Evolutionary conservation across 768 basidiomycete genomes (phyloP).

Genomic region (Podaxis rugospora): DNA sequence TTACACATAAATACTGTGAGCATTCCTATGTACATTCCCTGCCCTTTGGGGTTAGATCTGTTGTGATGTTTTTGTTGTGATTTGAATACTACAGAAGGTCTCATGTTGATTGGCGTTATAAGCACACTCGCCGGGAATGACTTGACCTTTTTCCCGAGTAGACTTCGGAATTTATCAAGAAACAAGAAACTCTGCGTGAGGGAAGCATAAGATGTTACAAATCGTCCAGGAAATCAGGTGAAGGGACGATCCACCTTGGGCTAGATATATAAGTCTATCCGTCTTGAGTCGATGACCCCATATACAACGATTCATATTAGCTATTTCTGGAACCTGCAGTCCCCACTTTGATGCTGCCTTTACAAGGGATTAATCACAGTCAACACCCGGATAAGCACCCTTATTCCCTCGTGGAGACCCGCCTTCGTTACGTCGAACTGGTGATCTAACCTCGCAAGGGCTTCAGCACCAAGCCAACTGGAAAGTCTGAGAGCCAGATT

Average conservation of each 20-base stretch:
- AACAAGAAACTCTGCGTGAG: not conserved
- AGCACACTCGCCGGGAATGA: not conserved
- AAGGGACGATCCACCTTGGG: not conserved
- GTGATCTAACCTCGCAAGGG: too few relatives aligned
- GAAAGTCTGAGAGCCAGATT: too few relatives aligned
- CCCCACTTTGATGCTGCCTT: slow-evolving; percentile 17
- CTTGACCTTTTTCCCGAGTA: not conserved
- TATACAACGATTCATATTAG: not conserved
- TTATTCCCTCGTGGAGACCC: not conserved
- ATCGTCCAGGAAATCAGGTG: not conserved
- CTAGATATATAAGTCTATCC: not conserved
- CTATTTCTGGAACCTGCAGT: slow-evolving; percentile 17
- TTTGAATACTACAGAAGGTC: not conserved
- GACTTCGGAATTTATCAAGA: not conserved
- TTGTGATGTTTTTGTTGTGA: not conserved
- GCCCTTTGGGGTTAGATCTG: not conserved
- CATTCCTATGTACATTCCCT: not conserved
- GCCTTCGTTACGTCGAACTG: too few relatives aligned
- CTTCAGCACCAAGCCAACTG: too few relatives aligned
- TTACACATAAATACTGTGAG: not conserved
- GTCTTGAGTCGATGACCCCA: not conserved
- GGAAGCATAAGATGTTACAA: not conserved
- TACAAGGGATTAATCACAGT: slow-evolving; percentile 18
- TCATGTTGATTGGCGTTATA: not conserved
- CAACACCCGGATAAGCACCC: slow-evolving; percentile 18